Conservation (phyloP, 23 red algal species). For the Gracilaria gracilis region DNA sequence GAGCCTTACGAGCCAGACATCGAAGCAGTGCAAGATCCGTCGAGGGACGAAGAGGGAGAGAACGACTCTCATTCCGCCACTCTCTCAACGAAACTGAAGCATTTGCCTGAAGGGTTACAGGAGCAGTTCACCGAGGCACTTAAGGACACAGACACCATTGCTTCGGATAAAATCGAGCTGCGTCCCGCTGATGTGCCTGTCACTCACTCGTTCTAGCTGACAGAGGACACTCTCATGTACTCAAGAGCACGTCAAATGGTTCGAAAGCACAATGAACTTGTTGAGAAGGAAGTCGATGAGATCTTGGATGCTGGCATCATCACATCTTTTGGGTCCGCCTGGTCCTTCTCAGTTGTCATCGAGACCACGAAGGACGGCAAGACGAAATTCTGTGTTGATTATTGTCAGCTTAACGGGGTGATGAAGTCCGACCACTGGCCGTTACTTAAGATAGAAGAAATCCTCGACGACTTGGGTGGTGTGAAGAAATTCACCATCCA, state of each 20-base stretch:
- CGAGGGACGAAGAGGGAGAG: not conserved
- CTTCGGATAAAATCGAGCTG: not conserved
- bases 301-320: not conserved
- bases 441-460: conserved; percentile 7
- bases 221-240: not conserved
- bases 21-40: not conserved
- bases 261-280: not conserved
- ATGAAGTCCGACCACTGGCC: conserved; percentile 37
- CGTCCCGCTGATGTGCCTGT: not conserved
- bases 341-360: conserved; percentile 30
- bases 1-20: not conserved
- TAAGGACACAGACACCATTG: not conserved
- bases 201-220: conserved; percentile 23
- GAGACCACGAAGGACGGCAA: conserved; percentile 16
- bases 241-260: not conserved
- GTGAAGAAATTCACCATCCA: conserved; percentile 5
- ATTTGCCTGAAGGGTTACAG: not conserved
- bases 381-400: conserved; percentile 10
- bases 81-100: not conserved
- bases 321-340: not conserved
- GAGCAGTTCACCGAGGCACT: not conserved
- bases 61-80: not conserved
- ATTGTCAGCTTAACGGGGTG: not conserved
- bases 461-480: conserved; percentile 40
- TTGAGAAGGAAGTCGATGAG: not conserved